Base-by-base conservation (phyloP, 176 grass and related monocot genomes). In the Eragrostis nindensis region DNA sequence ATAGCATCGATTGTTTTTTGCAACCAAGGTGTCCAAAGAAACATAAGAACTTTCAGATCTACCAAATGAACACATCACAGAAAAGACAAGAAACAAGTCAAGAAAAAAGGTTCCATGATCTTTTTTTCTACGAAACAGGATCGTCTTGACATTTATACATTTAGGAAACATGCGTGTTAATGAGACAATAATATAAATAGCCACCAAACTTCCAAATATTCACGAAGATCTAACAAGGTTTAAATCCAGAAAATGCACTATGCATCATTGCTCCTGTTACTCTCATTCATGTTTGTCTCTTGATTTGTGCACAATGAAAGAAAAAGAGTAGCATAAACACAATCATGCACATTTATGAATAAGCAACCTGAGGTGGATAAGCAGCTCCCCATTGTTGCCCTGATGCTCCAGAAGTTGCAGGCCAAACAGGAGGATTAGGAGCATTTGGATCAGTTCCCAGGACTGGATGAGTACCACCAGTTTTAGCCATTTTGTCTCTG, bases 401-500 rank as follows among this genome's bases (percentile, higher is more conserved):
- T 29, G 90, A 76, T 71, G 73, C 68, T 79, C 87, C 89, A 47
- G 94, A 83, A 62, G 80, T 86, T 0, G 18, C 82, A 18, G 84
- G 89, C 91, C 90, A 94, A 75, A 86, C 68, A 53, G 92, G 63
- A 82, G 87, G 84, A 82, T 82, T 87, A 43, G 61, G 79, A 84
- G 84, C 83, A 91, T 87, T 93, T 71, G 88, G 87, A 84, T 98
- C 93, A 57, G 83, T 82, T 62, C 86, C 92, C 45, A 47, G 76
- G 6, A 73, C 22, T 62, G 86, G 79, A 52, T 91, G 92, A 25
- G 88, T 49, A 66, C 62, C 91, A 56, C 66, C 87, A 68, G 66
- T 89, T 70, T 90, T 99, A 38, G 76, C 76, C 71, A 89, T 60
- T 86, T 99, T 99, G 42, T 88, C 84, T 89, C 76, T 91, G 25